These are phyloP conservation scores for Pyrenophora graminea DNA, from an alignment of 2,329 filamentous ascomycete genomes.

Conservation along the genomic window DNA sequence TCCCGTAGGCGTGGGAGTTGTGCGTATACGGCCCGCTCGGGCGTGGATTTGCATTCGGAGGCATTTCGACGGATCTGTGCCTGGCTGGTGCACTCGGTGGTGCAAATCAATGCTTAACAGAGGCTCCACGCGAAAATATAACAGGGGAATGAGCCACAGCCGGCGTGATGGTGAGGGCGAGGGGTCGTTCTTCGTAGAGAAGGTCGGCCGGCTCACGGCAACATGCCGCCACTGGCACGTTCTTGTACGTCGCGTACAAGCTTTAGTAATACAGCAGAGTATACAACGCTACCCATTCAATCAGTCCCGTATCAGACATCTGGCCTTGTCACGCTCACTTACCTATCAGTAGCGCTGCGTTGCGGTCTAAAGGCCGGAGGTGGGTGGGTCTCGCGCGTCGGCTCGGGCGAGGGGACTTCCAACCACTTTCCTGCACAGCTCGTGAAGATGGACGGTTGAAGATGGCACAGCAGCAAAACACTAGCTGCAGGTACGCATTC, in stretches of 20 bases:
- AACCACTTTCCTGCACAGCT: constrained; percentile 5
- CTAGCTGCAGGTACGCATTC: too few species aligned
- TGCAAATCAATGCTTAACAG: neutral
- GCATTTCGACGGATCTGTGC: constrained; percentile 8
- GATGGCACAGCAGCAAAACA: neutral
- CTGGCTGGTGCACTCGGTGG: constrained; percentile 1
- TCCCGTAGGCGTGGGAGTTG: constrained; percentile 20
- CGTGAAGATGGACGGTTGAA: neutral
- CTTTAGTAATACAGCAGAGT: constrained; percentile 12
- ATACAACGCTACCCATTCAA: neutral
- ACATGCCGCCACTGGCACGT: constrained; percentile 34
- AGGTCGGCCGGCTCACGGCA: constrained; percentile 29
- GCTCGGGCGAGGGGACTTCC: constrained; percentile 8
- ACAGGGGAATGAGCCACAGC: neutral
- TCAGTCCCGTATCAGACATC: constrained; percentile 1
- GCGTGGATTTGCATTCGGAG: constrained; percentile 18
- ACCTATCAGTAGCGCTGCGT: constrained; percentile 12
- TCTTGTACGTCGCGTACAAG: neutral
- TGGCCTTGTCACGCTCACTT: constrained; percentile 5
- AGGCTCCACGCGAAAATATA: neutral
- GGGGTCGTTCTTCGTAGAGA: constrained; percentile 12
- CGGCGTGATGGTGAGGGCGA: constrained; percentile 7
- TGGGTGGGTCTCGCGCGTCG: constrained; percentile 18
- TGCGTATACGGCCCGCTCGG: constrained; percentile 19
- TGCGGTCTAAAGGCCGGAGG: constrained; percentile 21